phyloP scores from a whole-genome alignment of 2,329 filamentous ascomycete genomes.

The Claviceps africana region DNA sequence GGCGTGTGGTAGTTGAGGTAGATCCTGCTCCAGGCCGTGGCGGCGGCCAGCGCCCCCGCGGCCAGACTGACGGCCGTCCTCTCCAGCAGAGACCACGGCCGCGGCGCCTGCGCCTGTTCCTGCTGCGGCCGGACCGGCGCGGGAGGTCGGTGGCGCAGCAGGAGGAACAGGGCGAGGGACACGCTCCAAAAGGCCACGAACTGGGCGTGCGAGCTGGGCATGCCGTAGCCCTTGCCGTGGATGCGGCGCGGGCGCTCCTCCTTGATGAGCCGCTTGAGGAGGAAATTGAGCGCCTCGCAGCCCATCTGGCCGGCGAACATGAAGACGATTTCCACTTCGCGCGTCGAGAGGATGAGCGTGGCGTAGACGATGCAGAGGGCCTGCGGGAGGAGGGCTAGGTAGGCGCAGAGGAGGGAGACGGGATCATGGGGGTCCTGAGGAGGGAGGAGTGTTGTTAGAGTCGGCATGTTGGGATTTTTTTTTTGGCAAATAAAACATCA shows the following conservation, averaged over 20 bases:
- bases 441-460: no score
- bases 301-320: slow-evolving; percentile 86
- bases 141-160: slow-evolving; percentile 59
- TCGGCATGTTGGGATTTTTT: not conserved
- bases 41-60: slow-evolving; percentile 45
- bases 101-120: not conserved
- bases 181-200: slow-evolving; percentile 87
- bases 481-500: no score
- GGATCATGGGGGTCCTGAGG: slow-evolving; percentile 72
- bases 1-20: slow-evolving; percentile 90
- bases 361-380: slow-evolving; percentile 81
- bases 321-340: slow-evolving; percentile 76
- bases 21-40: slow-evolving; percentile 68
- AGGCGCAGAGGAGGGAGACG: slow-evolving; percentile 78
- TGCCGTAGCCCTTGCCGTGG: slow-evolving; percentile 91
- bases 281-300: slow-evolving; percentile 84
- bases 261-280: slow-evolving; percentile 78
- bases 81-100: slow-evolving; percentile 46
- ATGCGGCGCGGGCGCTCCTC: slow-evolving; percentile 75
- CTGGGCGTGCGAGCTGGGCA: slow-evolving; percentile 90
- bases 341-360: slow-evolving; percentile 78
- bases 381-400: slow-evolving; percentile 87
- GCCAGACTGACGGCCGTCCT: slow-evolving; percentile 40
- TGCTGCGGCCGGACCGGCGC: slow-evolving; percentile 1
- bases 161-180: slow-evolving; percentile 70